Percentiles rank a stretch among this genome's conserved stretches.
phyloP scores from a whole-genome alignment of 768 basidiomycete genomes.

The Rickenella mellea region DNA sequence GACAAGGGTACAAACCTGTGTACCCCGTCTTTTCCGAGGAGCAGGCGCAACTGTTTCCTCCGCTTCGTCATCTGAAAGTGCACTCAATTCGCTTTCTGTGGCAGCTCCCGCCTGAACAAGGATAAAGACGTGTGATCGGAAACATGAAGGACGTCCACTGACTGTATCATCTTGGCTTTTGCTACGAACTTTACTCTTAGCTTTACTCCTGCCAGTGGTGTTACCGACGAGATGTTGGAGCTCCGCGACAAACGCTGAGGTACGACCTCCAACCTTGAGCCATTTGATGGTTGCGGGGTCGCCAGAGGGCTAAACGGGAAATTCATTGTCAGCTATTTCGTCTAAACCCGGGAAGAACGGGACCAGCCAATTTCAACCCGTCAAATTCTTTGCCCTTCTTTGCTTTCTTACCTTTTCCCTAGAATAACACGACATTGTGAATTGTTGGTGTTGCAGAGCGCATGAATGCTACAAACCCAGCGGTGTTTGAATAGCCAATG shows the following conservation, averaged over 20 bases:
- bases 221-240: slow-evolving; percentile 33
- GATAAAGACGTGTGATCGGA: too few relatives aligned
- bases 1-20: background rate
- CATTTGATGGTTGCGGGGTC: slow-evolving; percentile 64
- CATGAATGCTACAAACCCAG: slow-evolving; percentile 36
- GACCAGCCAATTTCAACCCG: too few relatives aligned
- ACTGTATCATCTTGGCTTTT: too few relatives aligned
- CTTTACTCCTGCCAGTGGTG: too few relatives aligned
- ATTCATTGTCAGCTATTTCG: background rate
- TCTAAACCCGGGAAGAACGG: background rate
- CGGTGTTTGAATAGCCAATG: slow-evolving; percentile 62
- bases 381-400: slow-evolving; percentile 16
- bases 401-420: slow-evolving; percentile 53
- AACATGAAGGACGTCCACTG: too few relatives aligned
- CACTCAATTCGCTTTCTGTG: background rate
- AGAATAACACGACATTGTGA: slow-evolving; percentile 9
- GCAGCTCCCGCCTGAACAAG: background rate
- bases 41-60: background rate
- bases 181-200: too few relatives aligned
- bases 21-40: background rate
- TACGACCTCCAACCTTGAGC: slow-evolving; percentile 68
- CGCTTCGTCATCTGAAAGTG: background rate
- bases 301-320: slow-evolving; percentile 46
- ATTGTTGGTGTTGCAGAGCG: background rate
- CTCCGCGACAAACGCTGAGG: slow-evolving; percentile 62